These are phyloP conservation scores for Cercospora citrullina DNA, from an alignment of 2,329 filamentous ascomycete species.

Conservation along the genomic window DNA sequence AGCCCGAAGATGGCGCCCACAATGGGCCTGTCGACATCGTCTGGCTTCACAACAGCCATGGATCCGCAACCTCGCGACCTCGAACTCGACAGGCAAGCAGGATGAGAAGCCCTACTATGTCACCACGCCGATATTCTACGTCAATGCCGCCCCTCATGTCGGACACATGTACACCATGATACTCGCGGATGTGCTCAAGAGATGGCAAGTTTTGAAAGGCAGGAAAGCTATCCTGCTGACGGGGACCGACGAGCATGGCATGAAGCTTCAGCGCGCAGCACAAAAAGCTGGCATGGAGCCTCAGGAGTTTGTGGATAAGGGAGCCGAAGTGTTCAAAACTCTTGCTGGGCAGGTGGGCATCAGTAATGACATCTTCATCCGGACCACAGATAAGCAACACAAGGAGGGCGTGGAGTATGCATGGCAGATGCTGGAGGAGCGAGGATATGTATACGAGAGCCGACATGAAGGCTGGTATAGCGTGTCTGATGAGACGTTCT, in stretches of 20 bases:
- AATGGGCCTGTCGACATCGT: slow-evolving; percentile 37
- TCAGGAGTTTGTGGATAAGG: slow-evolving; percentile 84
- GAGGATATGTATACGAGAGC: slow-evolving; percentile 27
- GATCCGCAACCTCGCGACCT: slow-evolving; percentile 22
- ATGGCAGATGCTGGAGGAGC: slow-evolving; percentile 75
- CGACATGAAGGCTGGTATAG: slow-evolving; percentile 83
- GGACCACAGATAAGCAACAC: slow-evolving; percentile 83
- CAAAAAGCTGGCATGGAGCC: slow-evolving; percentile 67
- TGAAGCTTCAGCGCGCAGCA: slow-evolving; percentile 93
- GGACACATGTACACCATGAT: slow-evolving; percentile 94
- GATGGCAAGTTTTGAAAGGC: slow-evolving; percentile 80
- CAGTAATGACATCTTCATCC: slow-evolving; percentile 81
- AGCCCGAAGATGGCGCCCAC: slow-evolving; percentile 39
- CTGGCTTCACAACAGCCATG: slow-evolving; percentile 21
- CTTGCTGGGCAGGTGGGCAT: slow-evolving; percentile 71
- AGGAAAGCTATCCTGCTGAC: slow-evolving; percentile 74
- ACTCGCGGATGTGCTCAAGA: slow-evolving; percentile 84
- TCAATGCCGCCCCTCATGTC: slow-evolving; percentile 94
- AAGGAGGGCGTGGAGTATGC: slow-evolving; percentile 83
- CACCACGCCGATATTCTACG: slow-evolving; percentile 97
- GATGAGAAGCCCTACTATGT: slow-evolving; percentile 81
- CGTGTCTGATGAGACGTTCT: slow-evolving; percentile 95
- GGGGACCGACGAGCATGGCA: slow-evolving; percentile 94
- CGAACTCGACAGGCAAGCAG: slow-evolving; percentile 18
- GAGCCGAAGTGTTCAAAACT: slow-evolving; percentile 74